Evolutionary conservation across 2,329 filamentous ascomycete species (phyloP).

Genomic region (Epichloe aotearoae): DNA sequence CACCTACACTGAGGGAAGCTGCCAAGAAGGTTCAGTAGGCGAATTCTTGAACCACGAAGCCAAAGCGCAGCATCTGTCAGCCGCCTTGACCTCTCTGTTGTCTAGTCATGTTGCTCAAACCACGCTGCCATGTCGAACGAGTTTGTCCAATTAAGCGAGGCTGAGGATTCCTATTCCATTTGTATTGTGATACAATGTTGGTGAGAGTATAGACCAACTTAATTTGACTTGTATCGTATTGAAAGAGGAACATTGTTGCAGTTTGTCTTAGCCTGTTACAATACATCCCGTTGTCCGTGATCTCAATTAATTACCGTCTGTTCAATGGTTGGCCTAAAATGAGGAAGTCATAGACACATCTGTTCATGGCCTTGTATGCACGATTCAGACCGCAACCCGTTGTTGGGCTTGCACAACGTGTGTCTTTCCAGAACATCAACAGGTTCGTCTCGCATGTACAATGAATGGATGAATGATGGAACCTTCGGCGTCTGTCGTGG

Average conservation of each 20-base stretch:
- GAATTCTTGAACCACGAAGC: not conserved
- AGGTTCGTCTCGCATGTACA: not conserved
- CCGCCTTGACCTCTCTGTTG: not conserved
- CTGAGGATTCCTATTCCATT: not conserved
- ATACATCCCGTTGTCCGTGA: not conserved
- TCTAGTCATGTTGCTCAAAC: not conserved
- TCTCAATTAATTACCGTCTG: not conserved
- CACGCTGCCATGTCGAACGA: not conserved
- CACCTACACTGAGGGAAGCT: constrained; percentile 35
- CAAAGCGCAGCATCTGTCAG: not conserved
- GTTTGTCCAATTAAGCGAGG: constrained; percentile 1
- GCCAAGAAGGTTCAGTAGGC: constrained; percentile 29
- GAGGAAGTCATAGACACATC: not conserved
- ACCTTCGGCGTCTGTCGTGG: not conserved
- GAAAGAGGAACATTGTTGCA: not conserved
- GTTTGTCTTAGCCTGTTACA: not conserved
- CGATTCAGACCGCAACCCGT: not conserved
- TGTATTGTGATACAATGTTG: not conserved
- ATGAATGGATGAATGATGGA: not conserved
- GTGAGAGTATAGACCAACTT: not conserved
- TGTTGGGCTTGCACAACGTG: not conserved
- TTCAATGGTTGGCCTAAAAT: not conserved
- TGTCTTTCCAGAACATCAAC: not conserved
- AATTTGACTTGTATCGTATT: not conserved
- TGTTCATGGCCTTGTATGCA: not conserved